Evolutionary conservation across 306 rosid species (phyloP), one percentile per base, ranked within the genome.

Genomic region (Citrullus colocynthis): DNA sequence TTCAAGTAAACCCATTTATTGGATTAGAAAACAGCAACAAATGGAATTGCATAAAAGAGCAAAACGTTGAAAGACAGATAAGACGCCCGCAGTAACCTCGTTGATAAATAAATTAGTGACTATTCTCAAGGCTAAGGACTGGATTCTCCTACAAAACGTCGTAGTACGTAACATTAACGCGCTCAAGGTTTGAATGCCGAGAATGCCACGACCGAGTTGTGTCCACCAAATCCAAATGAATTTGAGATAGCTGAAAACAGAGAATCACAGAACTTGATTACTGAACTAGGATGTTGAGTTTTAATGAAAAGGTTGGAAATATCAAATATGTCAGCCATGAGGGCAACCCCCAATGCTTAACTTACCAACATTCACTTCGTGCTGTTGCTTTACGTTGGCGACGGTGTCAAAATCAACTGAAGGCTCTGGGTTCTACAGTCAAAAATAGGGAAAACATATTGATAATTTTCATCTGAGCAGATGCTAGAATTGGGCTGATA

Each of bases 161-260:
- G 78, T 70, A 11, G 70, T 36, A 67, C 20, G 70, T 80, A 76
- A 66, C 82, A 85, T 78, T 62, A 76, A 48, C 60, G 63, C 41
- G 74, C 74, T 95, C 97, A 95, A 55, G 97, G 97, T 86, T 81
- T 89, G 91, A 93, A 93, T 1, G 94, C 94, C 52, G 99, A 89
- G 78, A 96, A 96, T 59, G 90, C 94, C 57, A 91, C 99, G 1
- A 93, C 99, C 15, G 99, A 96, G 83, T 96, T 96, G 82, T 96
- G 99, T 80, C 99, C 98, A 42, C 99, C 98, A 52, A 96, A 93
- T 83, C 98, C 99, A 21, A 96, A 96, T 42, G 99, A 96, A 85
- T 91, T 96, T 51, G 99, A 93, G 78, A 96, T 93, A 54, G 89
- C 98, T 96, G 93, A n/a, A 78, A 82, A 51, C 52, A 34, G 14